Conservation (phyloP, 805 yeast species). For the Lipomyces chichibuensis region DNA sequence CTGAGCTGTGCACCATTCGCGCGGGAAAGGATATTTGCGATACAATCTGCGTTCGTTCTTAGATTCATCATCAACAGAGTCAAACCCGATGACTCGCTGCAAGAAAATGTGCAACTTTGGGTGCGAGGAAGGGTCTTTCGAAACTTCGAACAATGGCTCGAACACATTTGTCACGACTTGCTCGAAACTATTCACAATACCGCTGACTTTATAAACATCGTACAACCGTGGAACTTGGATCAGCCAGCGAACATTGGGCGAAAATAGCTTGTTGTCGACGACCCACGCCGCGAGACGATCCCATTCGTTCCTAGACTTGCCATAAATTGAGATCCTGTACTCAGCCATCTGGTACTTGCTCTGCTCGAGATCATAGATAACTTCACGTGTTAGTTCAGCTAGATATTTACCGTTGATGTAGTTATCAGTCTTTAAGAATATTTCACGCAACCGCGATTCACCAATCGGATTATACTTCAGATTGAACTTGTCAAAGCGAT, state of each 20-base stretch:
- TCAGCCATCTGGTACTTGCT: conserved; percentile 98
- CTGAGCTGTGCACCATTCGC: conserved; percentile 70
- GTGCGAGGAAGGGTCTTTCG: conserved; percentile 78
- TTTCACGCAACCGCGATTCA: conserved; percentile 95
- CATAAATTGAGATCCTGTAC: conserved; percentile 92
- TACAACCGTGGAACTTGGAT: conserved; percentile 93
- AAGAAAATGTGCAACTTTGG: conserved; percentile 90
- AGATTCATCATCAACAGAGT: conserved; percentile 97
- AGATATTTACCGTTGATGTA: conserved; percentile 83
- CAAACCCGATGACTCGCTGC: conserved; percentile 95
- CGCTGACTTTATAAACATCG: conserved; percentile 80
- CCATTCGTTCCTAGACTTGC: conserved; percentile 90
- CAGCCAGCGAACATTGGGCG: conserved; percentile 96
- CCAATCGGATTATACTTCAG: conserved; percentile 97
- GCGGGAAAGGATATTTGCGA: conserved; percentile 82
- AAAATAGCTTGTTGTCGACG: conserved; percentile 83
- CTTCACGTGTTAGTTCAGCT: conserved; percentile 92
- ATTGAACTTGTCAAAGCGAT: conserved; percentile 95
- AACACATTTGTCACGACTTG: conserved; percentile 80
- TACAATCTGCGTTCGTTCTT: conserved; percentile 83
- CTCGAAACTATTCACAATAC: conserved; percentile 69
- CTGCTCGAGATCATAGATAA: conserved; percentile 88
- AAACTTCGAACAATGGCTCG: conserved; percentile 86
- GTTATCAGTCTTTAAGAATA: conserved; percentile 93
- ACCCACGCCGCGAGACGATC: conserved; percentile 95